Evolutionary conservation across 1,139 yeast species (phyloP), one percentile per base, ranked within the genome.

Genomic region (Debaryomyces singareniensis): DNA sequence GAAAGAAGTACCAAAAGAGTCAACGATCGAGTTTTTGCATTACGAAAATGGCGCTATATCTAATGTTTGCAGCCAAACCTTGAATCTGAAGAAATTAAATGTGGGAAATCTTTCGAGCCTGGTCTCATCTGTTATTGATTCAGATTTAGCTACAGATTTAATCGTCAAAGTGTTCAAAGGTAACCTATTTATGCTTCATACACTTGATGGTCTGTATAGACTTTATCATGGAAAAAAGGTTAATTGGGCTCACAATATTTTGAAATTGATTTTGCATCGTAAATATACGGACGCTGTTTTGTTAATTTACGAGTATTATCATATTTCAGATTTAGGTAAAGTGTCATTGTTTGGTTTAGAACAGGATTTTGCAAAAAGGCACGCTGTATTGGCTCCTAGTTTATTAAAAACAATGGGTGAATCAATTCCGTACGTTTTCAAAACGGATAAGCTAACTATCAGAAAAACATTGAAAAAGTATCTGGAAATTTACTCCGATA

Each of bases 211-310:
- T n/a, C n/a, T n/a, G n/a, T n/a, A n/a, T 7, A 18, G 21, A 7
- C 7, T 18, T n/a, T 18, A 7, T n/a, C 7, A 18, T 18, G 21
- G 21, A 18, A 59, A 75, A 11, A 53, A 77, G 10, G 61, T 77
- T 4, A 78, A 72, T 41, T 85, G 95, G 95, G 86, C 87, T 0
- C 93, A 83, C 43, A 58, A 71, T 14, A 49, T 78, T 11, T 56
- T 66, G 33, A 67, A 58, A 10, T 51, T 74, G 10, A 58, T 84
- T 37, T 58, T 71, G 6, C 42, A 52, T 4, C 72, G 71, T 1
- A 55, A 68, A 21, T 80, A 77, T 35, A 53, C 69, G 9, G 58
- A 55, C 2, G 91, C 93, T 0, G 61, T 84, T 16, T 53, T 60
- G 4, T 55, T 69, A 7, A 80, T 83, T 0, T 61, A 71, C 29